phyloP scores from a whole-genome alignment of 129 eudicot species.

The Oenanthe sinensis region DNA sequence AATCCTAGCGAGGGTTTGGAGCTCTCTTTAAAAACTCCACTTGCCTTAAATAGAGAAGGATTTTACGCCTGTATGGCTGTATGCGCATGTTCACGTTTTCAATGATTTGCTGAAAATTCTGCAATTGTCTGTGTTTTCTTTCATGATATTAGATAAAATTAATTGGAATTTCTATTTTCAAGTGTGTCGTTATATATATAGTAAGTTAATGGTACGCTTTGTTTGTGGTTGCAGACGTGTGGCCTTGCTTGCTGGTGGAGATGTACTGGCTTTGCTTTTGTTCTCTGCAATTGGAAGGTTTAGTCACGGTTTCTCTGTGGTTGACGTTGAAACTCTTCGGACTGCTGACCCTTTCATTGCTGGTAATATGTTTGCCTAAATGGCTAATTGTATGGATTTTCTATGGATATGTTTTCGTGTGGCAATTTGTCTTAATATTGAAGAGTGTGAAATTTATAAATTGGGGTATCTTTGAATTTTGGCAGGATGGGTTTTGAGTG shows the following conservation, averaged over 20 bases:
- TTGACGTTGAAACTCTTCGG: conserved; percentile 60
- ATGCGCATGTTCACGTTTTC: too few species aligned
- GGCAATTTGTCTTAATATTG: background rate
- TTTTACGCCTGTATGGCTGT: too few species aligned
- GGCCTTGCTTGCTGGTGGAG: conserved; percentile 81
- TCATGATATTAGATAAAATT: background rate
- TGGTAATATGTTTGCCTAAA: conserved; percentile 35
- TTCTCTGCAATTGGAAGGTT: conserved; percentile 88
- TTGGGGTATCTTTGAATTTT: conserved; percentile 14
- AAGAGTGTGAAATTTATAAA: background rate
- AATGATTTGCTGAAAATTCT: too few species aligned
- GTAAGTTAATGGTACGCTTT: background rate
- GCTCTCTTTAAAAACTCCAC: background rate
- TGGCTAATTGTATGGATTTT: background rate
- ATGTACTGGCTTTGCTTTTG: conserved; percentile 73
- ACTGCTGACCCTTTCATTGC: conserved; percentile 97
- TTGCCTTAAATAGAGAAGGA: too few species aligned
- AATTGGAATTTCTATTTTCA: background rate
- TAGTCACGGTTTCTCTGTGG: conserved; percentile 87
- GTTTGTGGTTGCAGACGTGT: conserved; percentile 41
- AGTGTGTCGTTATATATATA: background rate
- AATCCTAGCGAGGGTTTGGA: background rate
- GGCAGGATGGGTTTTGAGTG: conserved; percentile 90
- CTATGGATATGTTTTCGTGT: background rate
- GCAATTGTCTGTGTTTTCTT: background rate